phyloP scores from a whole-genome alignment of 805 yeast species.

The Myxozyma neotropica region DNA sequence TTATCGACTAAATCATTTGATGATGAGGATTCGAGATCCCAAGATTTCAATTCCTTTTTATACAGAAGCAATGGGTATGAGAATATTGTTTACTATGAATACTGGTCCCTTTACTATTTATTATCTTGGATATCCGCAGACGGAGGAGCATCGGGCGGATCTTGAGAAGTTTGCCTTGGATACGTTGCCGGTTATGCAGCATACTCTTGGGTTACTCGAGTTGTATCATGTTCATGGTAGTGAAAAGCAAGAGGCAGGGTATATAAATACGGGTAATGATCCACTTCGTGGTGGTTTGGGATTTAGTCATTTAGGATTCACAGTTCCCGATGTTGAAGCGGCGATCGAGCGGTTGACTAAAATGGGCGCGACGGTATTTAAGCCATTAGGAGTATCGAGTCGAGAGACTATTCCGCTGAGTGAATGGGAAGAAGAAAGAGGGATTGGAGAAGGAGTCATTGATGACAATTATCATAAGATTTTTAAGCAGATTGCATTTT shows the following conservation, averaged over 20 bases:
- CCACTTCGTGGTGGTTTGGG: constrained; percentile 73
- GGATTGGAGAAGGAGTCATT: neutral
- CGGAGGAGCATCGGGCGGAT: constrained; percentile 15
- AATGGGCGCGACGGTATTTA: constrained; percentile 73
- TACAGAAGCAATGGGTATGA: constrained; percentile 71
- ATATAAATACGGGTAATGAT: constrained; percentile 75
- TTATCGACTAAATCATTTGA: constrained; percentile 38
- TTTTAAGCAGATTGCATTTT: constrained; percentile 75
- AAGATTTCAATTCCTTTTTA: constrained; percentile 74
- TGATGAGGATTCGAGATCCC: constrained; percentile 80
- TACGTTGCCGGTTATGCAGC: constrained; percentile 16
- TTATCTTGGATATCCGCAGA: constrained; percentile 48
- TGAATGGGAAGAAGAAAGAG: constrained; percentile 3
- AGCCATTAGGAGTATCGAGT: constrained; percentile 83
- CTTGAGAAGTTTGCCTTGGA: constrained; percentile 9
- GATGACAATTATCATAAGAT: constrained; percentile 6
- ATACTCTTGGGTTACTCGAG: constrained; percentile 9
- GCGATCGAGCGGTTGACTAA: constrained; percentile 60
- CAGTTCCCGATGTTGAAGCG: constrained; percentile 74
- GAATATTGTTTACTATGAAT: constrained; percentile 54
- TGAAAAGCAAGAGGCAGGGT: constrained; percentile 12
- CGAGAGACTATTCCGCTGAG: constrained; percentile 51
- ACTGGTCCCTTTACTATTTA: constrained; percentile 64
- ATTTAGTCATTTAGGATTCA: constrained; percentile 88
- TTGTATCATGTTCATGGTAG: constrained; percentile 14